phyloP scores from a whole-genome alignment of 148 eudicot species.

The Rhododendron mucronatum region DNA sequence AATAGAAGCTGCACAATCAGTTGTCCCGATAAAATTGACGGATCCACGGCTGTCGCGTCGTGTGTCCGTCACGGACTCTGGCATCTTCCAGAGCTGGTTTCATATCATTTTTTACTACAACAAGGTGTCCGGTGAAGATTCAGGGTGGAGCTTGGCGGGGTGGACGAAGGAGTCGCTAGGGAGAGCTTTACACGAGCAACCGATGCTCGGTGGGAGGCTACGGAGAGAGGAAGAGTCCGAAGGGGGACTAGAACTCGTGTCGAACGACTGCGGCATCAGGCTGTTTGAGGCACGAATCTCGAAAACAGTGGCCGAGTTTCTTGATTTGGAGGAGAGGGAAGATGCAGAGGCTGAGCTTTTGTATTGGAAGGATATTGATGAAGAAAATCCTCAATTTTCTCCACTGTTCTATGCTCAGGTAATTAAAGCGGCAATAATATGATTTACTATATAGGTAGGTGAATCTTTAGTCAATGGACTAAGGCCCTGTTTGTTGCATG shows the following conservation, averaged over 20 bases:
- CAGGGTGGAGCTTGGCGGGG: conserved; percentile 37
- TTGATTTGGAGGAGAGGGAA: conserved; percentile 25
- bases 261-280: conserved; percentile 45
- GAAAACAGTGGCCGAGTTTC: conserved; percentile 26
- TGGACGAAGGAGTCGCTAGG: conserved; percentile 40
- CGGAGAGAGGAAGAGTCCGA: conserved; percentile 10
- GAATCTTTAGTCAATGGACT: neutral
- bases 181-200: conserved; percentile 29
- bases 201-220: conserved; percentile 45
- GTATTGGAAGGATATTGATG: conserved; percentile 44
- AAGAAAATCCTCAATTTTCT: conserved; percentile 30
- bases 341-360: conserved; percentile 37
- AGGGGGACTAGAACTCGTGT: conserved; percentile 28
- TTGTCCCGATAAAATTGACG: conserved; percentile 20
- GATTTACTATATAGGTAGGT: neutral
- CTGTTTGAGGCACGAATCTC: conserved; percentile 33
- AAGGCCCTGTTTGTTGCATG: neutral
- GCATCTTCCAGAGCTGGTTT: conserved; percentile 12
- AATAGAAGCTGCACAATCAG: conserved; percentile 11
- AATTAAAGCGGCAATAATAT: neutral
- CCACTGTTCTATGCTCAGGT: conserved; percentile 50
- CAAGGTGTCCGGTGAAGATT: conserved; percentile 18
- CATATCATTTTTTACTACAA: conserved; percentile 33
- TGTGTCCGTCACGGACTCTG: neutral
- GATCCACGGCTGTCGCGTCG: conserved; percentile 19